Evolutionary conservation across 345 rosid genomes (phyloP), one percentile per base, ranked within the genome.

Genomic region (Populus alba): DNA sequence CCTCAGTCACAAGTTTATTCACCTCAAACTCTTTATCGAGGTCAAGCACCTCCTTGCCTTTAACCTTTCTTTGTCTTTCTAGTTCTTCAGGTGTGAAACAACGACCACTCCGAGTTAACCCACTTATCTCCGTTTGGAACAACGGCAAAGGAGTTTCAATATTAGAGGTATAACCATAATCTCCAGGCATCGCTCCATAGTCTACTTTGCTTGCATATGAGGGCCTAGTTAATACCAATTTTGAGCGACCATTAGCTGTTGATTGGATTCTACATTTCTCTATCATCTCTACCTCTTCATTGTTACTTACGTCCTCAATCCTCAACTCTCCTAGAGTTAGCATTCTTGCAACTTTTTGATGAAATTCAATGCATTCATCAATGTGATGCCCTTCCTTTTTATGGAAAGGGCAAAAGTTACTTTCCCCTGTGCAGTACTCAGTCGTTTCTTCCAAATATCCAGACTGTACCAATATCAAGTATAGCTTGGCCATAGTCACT

Each of bases 391-490:
- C 9, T 51, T 51, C 18, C 7, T 51, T 1, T 0, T 15, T 1
- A 51, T 51, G n/a, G 3, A 51, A 51, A 5, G n/a, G 57, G 9
- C 8, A 18, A 6, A 18, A 51, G 1, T 51, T 2, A 1, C 1
- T 2, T 6, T 6, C 3, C 0, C 9, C 8, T 0, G 1, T 51
- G 57, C 2, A 0, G 0, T 0, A 1, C 4, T 18, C 0, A 6
- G 9, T 1, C 0, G n/a, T 0, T 18, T 1, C 2, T 8, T 0
- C 1, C 0, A 7, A 51, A 0, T 51, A 8, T 18, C 59, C 3
- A 6, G 9, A 51, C 0, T 51, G 9, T 0, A 51, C 22, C 59
- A 18, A 1, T n/a, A 51, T 51, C 0, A 0, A 1, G 1, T 18
- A 18, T 18, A 51, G 1, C 2, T 0, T 18, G 0, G n/a, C 0